phyloP scores from a whole-genome alignment of 2,329 filamentous ascomycete species.

The Pestalotiopsis sp. region DNA sequence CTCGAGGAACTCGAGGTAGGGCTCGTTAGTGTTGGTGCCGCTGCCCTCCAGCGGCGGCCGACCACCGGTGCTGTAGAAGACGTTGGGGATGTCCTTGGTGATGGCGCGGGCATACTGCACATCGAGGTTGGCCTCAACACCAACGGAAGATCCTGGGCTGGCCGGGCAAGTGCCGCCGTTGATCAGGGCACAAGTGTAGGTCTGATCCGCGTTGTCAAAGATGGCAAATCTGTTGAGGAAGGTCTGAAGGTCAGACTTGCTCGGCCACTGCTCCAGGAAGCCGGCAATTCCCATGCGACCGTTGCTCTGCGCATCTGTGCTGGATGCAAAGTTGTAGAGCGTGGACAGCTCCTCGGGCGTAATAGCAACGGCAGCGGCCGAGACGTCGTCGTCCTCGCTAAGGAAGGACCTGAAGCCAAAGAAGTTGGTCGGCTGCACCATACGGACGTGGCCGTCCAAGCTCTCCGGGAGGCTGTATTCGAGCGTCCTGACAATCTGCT shows the following conservation, averaged over 20 bases:
- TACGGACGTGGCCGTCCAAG: slow-evolving; percentile 1
- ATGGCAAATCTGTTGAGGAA: slow-evolving; percentile 8
- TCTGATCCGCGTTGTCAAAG: slow-evolving; percentile 2
- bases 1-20: slow-evolving; percentile 67
- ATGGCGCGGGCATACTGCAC: slow-evolving; percentile 13
- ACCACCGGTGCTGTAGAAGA: slow-evolving; percentile 3
- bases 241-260: slow-evolving; percentile 1
- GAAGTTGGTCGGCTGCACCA: slow-evolving; percentile 14
- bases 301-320: neutral
- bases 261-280: slow-evolving; percentile 9
- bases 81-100: slow-evolving; percentile 10
- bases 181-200: slow-evolving; percentile 5
- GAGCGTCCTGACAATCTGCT: slow-evolving; percentile 9
- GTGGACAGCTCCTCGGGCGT: slow-evolving; percentile 2
- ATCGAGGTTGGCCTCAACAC: slow-evolving; percentile 17
- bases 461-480: slow-evolving; percentile 5
- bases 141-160: neutral
- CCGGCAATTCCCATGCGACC: slow-evolving; percentile 9
- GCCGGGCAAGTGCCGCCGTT: slow-evolving; percentile 13
- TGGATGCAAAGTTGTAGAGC: slow-evolving; percentile 8
- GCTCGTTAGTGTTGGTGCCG: slow-evolving; percentile 54
- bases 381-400: neutral
- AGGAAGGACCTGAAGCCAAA: slow-evolving; percentile 11
- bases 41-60: neutral
- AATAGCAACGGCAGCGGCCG: neutral